phyloP scores from a whole-genome alignment of 75 land plant genomes.

The Azolla pinnata region DNA sequence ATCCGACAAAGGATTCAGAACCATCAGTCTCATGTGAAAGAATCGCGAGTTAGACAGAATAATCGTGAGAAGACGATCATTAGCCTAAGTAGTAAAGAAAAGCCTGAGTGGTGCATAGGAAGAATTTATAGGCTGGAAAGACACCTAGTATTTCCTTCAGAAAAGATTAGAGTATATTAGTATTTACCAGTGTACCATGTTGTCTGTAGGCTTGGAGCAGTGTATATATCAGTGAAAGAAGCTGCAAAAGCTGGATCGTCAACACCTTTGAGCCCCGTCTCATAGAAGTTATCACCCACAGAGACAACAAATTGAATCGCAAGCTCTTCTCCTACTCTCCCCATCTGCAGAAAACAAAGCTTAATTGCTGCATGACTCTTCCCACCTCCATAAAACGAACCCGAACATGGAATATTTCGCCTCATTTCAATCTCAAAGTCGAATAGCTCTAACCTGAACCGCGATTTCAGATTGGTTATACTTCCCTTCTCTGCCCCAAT shows the following conservation, averaged over 20 bases:
- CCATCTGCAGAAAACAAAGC: conserved; percentile 91
- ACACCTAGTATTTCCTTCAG: neutral
- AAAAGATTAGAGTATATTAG: neutral
- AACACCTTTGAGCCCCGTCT: conserved; percentile 40
- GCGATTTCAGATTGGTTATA: conserved; percentile 28
- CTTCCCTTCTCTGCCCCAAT: conserved; percentile 25
- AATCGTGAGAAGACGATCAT: too few species aligned
- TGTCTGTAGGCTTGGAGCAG: conserved; percentile 71
- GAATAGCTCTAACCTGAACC: conserved; percentile 20
- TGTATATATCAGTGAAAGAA: conserved; percentile 64
- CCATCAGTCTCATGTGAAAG: too few species aligned
- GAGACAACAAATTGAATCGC: conserved; percentile 65
- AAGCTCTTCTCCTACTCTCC: conserved; percentile 46
- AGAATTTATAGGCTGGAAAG: neutral
- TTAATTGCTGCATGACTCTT: too few species aligned
- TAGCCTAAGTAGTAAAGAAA: too few species aligned
- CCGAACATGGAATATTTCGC: too few species aligned
- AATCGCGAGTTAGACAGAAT: too few species aligned
- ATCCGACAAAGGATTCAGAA: too few species aligned
- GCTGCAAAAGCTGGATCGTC: conserved; percentile 42
- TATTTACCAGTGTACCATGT: conserved; percentile 60
- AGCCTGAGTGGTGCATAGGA: too few species aligned
- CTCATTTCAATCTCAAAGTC: too few species aligned
- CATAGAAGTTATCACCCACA: conserved; percentile 85
- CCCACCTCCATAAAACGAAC: too few species aligned